Conservation (phyloP, 106 monocot genomes). For the Hemerocallis citrina region DNA sequence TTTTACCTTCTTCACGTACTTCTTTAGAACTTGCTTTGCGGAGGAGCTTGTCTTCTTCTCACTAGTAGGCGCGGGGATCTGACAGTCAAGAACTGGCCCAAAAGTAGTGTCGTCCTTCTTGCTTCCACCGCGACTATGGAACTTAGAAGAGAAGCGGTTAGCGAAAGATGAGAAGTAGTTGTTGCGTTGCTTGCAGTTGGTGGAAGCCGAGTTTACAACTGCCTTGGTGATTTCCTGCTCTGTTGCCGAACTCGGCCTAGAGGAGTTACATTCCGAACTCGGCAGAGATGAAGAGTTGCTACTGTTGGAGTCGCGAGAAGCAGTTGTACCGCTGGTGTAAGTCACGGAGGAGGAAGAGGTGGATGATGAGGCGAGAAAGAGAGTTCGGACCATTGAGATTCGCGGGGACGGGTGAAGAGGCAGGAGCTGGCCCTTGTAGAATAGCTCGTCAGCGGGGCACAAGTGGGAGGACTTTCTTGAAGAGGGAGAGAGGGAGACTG, state of each 20-base stretch:
- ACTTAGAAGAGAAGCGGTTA: constrained; percentile 72
- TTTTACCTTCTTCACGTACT: constrained; percentile 72
- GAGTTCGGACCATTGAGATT: constrained; percentile 43
- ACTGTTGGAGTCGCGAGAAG: constrained; percentile 5
- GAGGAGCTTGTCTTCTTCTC: constrained; percentile 28
- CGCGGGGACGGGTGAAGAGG: constrained; percentile 60
- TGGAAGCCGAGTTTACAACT: neutral
- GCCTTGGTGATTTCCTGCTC: constrained; percentile 38
- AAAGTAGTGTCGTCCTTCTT: constrained; percentile 13
- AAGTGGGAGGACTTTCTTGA: constrained; percentile 10
- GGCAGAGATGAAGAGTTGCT: constrained; percentile 1
- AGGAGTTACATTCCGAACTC: constrained; percentile 29
- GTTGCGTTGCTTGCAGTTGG: constrained; percentile 15
- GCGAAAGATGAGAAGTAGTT: constrained; percentile 56
- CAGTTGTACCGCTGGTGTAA: neutral
- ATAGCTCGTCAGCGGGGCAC: constrained; percentile 85
- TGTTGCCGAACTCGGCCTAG: constrained; percentile 52
- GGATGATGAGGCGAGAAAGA: constrained; percentile 25
- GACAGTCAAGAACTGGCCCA: neutral
- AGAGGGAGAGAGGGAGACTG: constrained; percentile 7
- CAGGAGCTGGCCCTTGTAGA: constrained; percentile 80
- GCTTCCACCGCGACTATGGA: constrained; percentile 43
- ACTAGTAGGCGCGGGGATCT: constrained; percentile 8
- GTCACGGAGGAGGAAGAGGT: neutral
- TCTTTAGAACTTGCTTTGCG: constrained; percentile 24